Percentiles rank a stretch among this genome's conserved stretches.
Evolutionary conservation across 2,329 filamentous ascomycete genomes (phyloP).

Genomic region (Thelonectria discophora): DNA sequence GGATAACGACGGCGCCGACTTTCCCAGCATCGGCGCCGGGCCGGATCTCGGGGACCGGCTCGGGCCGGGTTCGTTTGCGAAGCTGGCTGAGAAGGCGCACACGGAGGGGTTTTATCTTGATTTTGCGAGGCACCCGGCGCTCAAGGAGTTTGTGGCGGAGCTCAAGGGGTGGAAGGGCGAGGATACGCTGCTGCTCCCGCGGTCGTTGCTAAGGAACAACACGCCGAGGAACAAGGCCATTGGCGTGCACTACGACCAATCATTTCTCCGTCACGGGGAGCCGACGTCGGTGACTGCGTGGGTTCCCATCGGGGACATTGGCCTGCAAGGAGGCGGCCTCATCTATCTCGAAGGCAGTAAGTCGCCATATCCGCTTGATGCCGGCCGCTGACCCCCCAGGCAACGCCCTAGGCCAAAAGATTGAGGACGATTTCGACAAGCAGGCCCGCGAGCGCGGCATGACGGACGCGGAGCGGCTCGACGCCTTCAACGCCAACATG

Average conservation of each 20-base stretch:
- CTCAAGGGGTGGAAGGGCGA: conserved; percentile 23
- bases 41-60: too few species aligned
- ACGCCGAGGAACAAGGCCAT: too few species aligned
- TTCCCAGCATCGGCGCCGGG: too few species aligned
- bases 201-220: too few species aligned
- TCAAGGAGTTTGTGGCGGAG: conserved; percentile 16
- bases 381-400: conserved; percentile 1
- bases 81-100: conserved; percentile 13
- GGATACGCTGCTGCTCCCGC: conserved; percentile 11
- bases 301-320: too few species aligned
- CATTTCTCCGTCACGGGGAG: too few species aligned
- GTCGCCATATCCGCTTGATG: neutral
- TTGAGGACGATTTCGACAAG: conserved; percentile 27
- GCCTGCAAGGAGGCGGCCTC: conserved; percentile 2
- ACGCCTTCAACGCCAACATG: conserved; percentile 68
- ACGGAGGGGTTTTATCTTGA: conserved; percentile 23
- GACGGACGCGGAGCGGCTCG: conserved; percentile 59
- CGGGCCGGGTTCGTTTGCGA: too few species aligned
- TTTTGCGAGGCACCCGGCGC: conserved; percentile 9
- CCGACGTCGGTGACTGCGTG: too few species aligned
- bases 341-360: conserved; percentile 30
- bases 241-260: too few species aligned
- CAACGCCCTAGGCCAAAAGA: conserved; percentile 13
- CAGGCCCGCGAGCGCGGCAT: conserved; percentile 53
- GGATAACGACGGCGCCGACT: too few species aligned